Percentiles rank a stretch among this genome's conserved stretches.
Evolutionary conservation across 1,139 yeast species (phyloP).

Genomic region (Yamadazyma spencermartinsiae): DNA sequence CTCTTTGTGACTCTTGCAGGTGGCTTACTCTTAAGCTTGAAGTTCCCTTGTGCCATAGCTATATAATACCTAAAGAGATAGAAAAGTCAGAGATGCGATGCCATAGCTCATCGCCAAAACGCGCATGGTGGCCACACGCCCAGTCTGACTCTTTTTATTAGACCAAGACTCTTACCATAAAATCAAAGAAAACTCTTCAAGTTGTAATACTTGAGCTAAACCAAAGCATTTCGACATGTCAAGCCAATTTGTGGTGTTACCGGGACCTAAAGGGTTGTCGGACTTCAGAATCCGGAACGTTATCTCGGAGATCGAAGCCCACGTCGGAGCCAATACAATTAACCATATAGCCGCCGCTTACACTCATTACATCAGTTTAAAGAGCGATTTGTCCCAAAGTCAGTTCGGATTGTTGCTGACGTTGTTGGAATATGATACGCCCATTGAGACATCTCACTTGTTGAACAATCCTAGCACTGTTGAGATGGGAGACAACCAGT

Average conservation of each 20-base stretch:
- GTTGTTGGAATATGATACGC: slow-evolving; percentile 74
- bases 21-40: slow-evolving; percentile 48
- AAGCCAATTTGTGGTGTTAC: too few relatives aligned
- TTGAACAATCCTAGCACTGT: slow-evolving; percentile 14
- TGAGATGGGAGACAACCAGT: slow-evolving; percentile 49
- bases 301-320: slow-evolving; percentile 69
- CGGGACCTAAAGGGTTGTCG: slow-evolving; percentile 92
- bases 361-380: slow-evolving; percentile 77
- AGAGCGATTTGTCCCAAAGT: slow-evolving; percentile 31
- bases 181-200: too few relatives aligned
- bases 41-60: slow-evolving; percentile 60
- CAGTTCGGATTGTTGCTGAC: slow-evolving; percentile 55
- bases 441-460: slow-evolving; percentile 46
- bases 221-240: too few relatives aligned
- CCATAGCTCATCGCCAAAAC: slow-evolving; percentile 5
- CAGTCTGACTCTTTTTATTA: slow-evolving; percentile 2
- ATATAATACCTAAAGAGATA: background rate
- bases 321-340: slow-evolving; percentile 60
- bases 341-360: slow-evolving; percentile 71
- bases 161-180: too few relatives aligned
- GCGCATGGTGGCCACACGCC: slow-evolving; percentile 1
- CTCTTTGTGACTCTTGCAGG: slow-evolving; percentile 53
- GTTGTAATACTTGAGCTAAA: too few relatives aligned
- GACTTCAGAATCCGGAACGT: slow-evolving; percentile 77
- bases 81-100: background rate